A percentile compares a stretch with the other conserved stretches of the same genome.
phyloP scores from a whole-genome alignment of 768 basidiomycete species.

The Pleurotus ostreatus region DNA sequence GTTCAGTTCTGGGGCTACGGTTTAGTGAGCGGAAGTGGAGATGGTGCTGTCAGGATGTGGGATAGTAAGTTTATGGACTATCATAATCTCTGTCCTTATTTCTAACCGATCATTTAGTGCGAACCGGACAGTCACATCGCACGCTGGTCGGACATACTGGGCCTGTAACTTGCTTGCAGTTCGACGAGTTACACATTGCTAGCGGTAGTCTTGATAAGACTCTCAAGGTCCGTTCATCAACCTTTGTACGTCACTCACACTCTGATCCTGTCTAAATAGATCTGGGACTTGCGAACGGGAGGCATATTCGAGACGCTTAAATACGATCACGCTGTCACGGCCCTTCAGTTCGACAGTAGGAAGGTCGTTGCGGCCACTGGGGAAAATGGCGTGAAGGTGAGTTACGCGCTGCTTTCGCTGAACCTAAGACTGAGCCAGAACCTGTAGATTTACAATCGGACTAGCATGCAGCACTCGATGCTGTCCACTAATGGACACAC shows the following conservation, averaged over 20 bases:
- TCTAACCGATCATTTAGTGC: conserved; percentile 52
- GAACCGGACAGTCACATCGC: conserved; percentile 94
- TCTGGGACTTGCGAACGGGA: conserved; percentile 96
- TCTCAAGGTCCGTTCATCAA: conserved; percentile 58
- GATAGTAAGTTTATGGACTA: conserved; percentile 68
- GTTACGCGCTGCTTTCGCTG: conserved; percentile 9
- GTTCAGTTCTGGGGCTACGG: conserved; percentile 99
- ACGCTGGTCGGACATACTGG: conserved; percentile 90
- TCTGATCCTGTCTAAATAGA: conserved; percentile 39
- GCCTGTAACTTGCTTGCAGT: conserved; percentile 91
- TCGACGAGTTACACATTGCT: conserved; percentile 92
- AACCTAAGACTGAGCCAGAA: too few relatives aligned
- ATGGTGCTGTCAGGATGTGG: conserved; percentile 99
- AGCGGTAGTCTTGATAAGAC: conserved; percentile 94
- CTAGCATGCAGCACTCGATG: conserved; percentile 82
- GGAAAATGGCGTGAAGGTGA: conserved; percentile 89
- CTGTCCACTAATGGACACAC: conserved; percentile 91
- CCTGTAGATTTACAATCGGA: conserved; percentile 87
- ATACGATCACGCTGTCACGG: conserved; percentile 88
- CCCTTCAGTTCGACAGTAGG: conserved; percentile 90
- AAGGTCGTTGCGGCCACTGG: conserved; percentile 92
- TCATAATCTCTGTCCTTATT: conserved; percentile 3
- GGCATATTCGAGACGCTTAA: conserved; percentile 83
- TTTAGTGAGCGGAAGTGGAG: conserved; percentile 93
- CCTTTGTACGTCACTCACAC: not conserved